Evolutionary conservation across 345 rosid genomes (phyloP).

Genomic region (Pugionium dolabratum): DNA sequence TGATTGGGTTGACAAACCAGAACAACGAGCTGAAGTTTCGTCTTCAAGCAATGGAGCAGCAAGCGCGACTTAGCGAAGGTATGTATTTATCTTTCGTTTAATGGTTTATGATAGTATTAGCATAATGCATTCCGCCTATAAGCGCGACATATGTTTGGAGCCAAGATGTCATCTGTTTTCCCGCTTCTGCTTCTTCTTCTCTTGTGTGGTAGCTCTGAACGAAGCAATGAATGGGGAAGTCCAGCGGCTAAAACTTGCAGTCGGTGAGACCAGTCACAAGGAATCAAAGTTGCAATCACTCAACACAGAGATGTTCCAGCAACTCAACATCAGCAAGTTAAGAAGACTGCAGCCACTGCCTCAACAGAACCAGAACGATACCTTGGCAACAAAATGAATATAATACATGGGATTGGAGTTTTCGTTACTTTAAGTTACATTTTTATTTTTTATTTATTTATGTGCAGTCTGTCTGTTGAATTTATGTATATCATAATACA

Average conservation of each 20-base stretch:
- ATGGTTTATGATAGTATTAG: too few relatives aligned
- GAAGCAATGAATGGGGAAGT: conserved; percentile 56
- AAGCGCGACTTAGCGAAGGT: conserved; percentile 94
- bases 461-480: too few relatives aligned
- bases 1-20: conserved; percentile 85
- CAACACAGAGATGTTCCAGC: conserved; percentile 41
- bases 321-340: conserved; percentile 38
- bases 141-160: too few relatives aligned
- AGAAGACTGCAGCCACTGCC: conserved; percentile 28
- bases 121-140: too few relatives aligned
- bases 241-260: conserved; percentile 46
- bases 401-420: too few relatives aligned
- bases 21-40: conserved; percentile 93
- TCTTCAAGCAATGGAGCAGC: conserved; percentile 98
- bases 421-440: too few relatives aligned
- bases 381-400: conserved; percentile 38
- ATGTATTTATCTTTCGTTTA: neutral
- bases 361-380: conserved; percentile 54
- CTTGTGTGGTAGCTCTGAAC: conserved; percentile 49
- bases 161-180: too few relatives aligned
- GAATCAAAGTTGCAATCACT: conserved; percentile 42
- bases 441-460: too few relatives aligned
- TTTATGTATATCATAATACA: too few relatives aligned
- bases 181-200: neutral
- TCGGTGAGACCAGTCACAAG: conserved; percentile 39